Base-by-base conservation (phyloP, 1,284 basidiomycete genomes). In the Schizophyllum commune region DNA sequence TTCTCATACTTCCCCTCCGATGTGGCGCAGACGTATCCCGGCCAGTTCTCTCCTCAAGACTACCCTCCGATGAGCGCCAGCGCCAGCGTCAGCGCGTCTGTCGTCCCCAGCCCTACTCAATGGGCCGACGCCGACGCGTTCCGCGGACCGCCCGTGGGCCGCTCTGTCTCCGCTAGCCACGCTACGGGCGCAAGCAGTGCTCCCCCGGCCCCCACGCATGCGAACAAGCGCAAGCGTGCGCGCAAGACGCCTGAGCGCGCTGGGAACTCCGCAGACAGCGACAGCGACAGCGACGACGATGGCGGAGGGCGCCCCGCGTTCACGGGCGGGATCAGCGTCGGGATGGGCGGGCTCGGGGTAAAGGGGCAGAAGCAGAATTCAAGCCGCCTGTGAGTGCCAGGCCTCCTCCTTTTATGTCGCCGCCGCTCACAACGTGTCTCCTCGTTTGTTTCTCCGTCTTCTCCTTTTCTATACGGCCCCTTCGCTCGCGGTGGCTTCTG, bases 301-400 rank as follows among this genome's bases (percentile, higher is more conserved):
- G 9, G 11, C 22, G 56, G 22, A 11, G 57, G 15, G 27, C 56
- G 52, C 32, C 60, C 33, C 7, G n/a, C 59, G 21, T 56, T 54
- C 17, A 54, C 53, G 2, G 61, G 61, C 8, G 60, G 61, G 32
- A 66, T 66, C 59, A 66, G 65, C 39, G 65, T 66, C 3, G 65
- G 65, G 11, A 64, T 66, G 63, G 65, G 60, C 19, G 65, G 65
- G 7, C 60, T 66, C 3, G 63, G 63, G 2, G 65, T 63, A 19
- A 55, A 63, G n/a, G 62, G 63, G 27, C 39, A 47, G 39, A 47
- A 17, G 39, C 39, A 47, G 39, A 57, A 60, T 22, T 63, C 63
- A 15, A 59, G 62, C 21, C 59, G 64, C 4, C 62, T 64, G 64
- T 65, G 61, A 65, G 64, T 65, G 47, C 54, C 5, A 7, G 53